Evolutionary conservation across 805 yeast species (phyloP).

Genomic region (Teunomyces tritomae): DNA sequence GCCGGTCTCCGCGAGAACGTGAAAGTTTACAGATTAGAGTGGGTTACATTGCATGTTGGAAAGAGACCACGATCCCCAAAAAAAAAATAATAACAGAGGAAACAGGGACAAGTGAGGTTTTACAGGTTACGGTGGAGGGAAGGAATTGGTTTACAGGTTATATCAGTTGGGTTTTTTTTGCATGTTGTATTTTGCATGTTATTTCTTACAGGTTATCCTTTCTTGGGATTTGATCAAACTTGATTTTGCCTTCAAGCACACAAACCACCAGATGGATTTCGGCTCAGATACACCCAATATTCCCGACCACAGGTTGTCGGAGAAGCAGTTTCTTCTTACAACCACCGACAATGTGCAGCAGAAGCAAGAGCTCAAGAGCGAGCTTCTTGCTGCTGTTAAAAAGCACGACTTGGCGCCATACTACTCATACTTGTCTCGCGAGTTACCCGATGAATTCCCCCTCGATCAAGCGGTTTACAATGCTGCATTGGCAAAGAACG

Average conservation of each 20-base stretch:
- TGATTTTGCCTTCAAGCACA: not conserved
- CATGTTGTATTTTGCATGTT: no score
- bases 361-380: slow-evolving; percentile 39
- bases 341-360: slow-evolving; percentile 33
- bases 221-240: not conserved
- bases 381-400: slow-evolving; percentile 53
- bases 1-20: not conserved
- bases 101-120: no score
- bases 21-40: not conserved
- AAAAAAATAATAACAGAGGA: no score
- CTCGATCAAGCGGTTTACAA: slow-evolving; percentile 64
- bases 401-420: slow-evolving; percentile 76
- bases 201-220: no score
- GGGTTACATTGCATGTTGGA: no score
- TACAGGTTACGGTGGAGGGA: not conserved
- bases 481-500: slow-evolving; percentile 51
- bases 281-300: slow-evolving; percentile 55
- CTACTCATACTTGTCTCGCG: slow-evolving; percentile 55
- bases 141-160: no score
- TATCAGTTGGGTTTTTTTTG: no score
- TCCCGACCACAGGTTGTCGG: slow-evolving; percentile 84
- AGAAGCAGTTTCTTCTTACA: slow-evolving; percentile 65
- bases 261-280: slow-evolving; percentile 18
- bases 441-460: slow-evolving; percentile 36
- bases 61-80: no score